Conservation (phyloP, 495 filamentous ascomycete species). For the Podospora pseudoanserina region DNA sequence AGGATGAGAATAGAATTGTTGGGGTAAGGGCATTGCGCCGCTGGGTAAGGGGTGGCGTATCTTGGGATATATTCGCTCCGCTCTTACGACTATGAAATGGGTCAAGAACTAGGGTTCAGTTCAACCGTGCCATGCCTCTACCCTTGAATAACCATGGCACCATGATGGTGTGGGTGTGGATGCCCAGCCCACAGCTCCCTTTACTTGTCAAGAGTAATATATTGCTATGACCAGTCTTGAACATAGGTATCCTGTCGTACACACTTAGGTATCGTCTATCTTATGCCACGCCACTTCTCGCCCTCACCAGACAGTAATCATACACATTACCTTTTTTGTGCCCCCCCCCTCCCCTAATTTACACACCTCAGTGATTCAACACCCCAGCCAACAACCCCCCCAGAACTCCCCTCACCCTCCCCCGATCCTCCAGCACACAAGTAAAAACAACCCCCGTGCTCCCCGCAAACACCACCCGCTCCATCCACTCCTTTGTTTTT, state of each 20-base stretch:
- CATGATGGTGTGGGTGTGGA: too few species aligned
- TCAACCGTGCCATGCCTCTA: too few species aligned
- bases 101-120: too few species aligned
- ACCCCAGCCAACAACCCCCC: constrained; percentile 61
- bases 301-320: background rate
- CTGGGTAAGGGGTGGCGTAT: background rate
- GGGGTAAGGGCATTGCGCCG: background rate
- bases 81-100: background rate
- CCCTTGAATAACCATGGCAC: too few species aligned
- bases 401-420: constrained; percentile 69
- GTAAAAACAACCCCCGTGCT: constrained; percentile 76
- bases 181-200: too few species aligned
- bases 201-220: background rate
- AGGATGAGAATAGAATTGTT: background rate
- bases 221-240: background rate
- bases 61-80: background rate
- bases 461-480: constrained; percentile 67
- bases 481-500: constrained; percentile 65
- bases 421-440: constrained; percentile 59
- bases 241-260: too few species aligned
- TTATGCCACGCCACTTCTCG: background rate
- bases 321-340: background rate
- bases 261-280: too few species aligned
- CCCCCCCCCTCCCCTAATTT: background rate
- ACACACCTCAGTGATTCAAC: constrained; percentile 26